Evolutionary conservation across 2,329 filamentous ascomycete genomes (phyloP), one percentile per base, ranked within the genome.

Genomic region (Didymosphaeria variabile): DNA sequence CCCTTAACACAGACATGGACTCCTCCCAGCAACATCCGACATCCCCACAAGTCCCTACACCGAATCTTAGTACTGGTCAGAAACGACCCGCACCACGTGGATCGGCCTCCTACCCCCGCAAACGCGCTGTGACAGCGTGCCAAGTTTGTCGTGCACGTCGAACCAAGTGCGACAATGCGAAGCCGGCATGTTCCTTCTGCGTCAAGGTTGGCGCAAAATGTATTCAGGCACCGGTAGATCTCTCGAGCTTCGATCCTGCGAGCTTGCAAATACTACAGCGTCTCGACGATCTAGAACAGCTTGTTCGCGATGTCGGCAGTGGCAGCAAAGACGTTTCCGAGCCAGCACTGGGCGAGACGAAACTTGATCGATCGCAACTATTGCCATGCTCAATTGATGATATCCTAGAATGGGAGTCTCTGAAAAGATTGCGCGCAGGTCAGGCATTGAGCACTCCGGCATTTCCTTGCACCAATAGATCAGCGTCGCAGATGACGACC

Each of bases 141-240:
- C 58, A 66, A 38, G 44, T 50, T n/a, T 66, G 64, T 53, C 61
- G 64, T 1, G 31, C 58, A 36, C 53, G 64, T 26, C 57, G 50
- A 29, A 64, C 61, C 9, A 66, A 64, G 59, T 66, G 64, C 58
- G 64, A 66, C 57, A 66, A 66, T 34, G 53, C n/a, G 9, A 38
- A 50, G 13, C 64, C 64, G 1, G 34, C 59, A 8, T 66, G 64
- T 19, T 60, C 61, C 3, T 66, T 66, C 45, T 66, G 64, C 45
- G 47, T 45, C 6, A 45, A 40, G 26, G 50, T 26, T 44, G 64
- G 64, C 19, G 64, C 61, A 19, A 62, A 23, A 9, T 66, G 64
- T 34, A 55, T 58, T 29, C 50, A 66, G 19, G 57, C 59, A 23
- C 17, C 59, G n/a, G 19, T n/a, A n/a, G 61, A 66, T 51, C 59